These are phyloP conservation scores for Millerozyma miso DNA, from an alignment of 805 yeast species.

Conservation along the genomic window DNA sequence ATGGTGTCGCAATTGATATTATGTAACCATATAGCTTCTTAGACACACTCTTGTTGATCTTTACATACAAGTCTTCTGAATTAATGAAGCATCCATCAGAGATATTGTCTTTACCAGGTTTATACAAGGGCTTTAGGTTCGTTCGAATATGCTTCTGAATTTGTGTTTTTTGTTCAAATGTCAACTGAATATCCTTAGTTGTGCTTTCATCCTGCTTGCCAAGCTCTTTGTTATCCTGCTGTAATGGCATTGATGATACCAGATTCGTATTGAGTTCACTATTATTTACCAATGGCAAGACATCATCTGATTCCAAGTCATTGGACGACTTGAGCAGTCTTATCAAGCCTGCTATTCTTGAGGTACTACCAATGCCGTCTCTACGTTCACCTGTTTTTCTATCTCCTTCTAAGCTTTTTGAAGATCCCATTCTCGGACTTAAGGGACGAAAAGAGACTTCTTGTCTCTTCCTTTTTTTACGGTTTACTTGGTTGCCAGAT, in stretches of 20 bases:
- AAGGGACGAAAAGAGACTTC: background rate
- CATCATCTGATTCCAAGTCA: background rate
- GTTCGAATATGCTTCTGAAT: conserved; percentile 58
- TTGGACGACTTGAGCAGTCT: background rate
- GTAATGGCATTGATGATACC: background rate
- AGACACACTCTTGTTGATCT: conserved; percentile 59
- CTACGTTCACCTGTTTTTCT: background rate
- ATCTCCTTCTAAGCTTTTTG: background rate
- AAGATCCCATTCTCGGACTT: background rate
- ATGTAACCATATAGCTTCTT: conserved; percentile 48
- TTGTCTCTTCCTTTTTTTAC: conserved; percentile 9
- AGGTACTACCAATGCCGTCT: background rate
- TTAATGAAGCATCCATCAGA: conserved; percentile 22
- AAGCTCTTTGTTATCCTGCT: background rate
- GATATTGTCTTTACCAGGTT: conserved; percentile 21
- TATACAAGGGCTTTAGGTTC: conserved; percentile 46
- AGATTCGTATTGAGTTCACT: too few species aligned
- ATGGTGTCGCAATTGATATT: conserved; percentile 7
- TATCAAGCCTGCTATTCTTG: background rate
- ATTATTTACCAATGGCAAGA: background rate
- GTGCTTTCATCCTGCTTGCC: background rate
- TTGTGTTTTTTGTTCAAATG: conserved; percentile 45
- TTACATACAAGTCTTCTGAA: conserved; percentile 46
- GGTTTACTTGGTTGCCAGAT: background rate
- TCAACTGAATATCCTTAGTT: conserved; percentile 12